Conservation (phyloP, 768 basidiomycete species). For the Lentinula guzmanii region DNA sequence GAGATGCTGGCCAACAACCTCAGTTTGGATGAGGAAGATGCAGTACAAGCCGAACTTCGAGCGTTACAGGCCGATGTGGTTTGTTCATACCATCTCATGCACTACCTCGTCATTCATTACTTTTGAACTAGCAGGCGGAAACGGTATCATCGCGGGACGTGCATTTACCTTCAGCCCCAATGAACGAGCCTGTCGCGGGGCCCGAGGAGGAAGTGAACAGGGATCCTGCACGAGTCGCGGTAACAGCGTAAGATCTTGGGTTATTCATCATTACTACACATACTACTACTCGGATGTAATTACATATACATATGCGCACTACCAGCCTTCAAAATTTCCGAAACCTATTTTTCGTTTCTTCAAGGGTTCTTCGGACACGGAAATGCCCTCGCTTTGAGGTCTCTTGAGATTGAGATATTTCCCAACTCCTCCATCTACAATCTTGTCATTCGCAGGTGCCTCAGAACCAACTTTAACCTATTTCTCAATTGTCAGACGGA, state of each 20-base stretch:
- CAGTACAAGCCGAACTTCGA: constrained; percentile 78
- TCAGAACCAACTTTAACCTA: constrained; percentile 62
- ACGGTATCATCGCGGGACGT: constrained; percentile 21
- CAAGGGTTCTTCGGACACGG: constrained; percentile 31
- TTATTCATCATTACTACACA: background rate
- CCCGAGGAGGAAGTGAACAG: background rate
- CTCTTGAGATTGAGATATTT: constrained; percentile 68
- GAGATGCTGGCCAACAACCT: constrained; percentile 80
- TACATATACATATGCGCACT: constrained; percentile 7
- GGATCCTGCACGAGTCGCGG: constrained; percentile 21
- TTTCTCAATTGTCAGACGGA: background rate
- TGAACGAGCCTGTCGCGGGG: constrained; percentile 23
- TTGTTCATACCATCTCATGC: constrained; percentile 13
- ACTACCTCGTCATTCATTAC: constrained; percentile 5
- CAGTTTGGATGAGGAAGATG: constrained; percentile 88
- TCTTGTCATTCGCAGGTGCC: constrained; percentile 20
- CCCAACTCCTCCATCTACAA: constrained; percentile 56
- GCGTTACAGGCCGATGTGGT: constrained; percentile 63
- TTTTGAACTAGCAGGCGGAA: constrained; percentile 22
- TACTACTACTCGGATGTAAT: constrained; percentile 1
- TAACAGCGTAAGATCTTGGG: constrained; percentile 21
- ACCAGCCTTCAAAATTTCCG: constrained; percentile 89
- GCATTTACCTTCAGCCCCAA: constrained; percentile 51
- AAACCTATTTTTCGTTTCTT: constrained; percentile 83
- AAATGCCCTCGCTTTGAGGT: constrained; percentile 24